Evolutionary conservation across 1,139 yeast species (phyloP), one percentile per base, ranked within the genome.

Genomic region (Zygosaccharomyces pseudobailii): DNA sequence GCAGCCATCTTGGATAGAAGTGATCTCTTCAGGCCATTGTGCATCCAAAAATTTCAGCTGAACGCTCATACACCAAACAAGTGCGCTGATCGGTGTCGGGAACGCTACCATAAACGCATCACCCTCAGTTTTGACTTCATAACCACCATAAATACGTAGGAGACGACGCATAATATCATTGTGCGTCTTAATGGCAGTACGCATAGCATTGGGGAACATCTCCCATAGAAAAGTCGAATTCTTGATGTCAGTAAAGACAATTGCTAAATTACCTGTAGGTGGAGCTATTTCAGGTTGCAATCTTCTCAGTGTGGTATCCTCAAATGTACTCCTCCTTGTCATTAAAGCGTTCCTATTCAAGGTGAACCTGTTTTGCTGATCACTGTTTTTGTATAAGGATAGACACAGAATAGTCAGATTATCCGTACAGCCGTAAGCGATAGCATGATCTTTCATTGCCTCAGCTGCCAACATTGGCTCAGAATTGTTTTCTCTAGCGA

Each of bases 31-130:
- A 0, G 98, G 98, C 99, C 99, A 94, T 57, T 89, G 96, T 3
- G 92, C 95, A 22, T 82, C 76, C 40, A 84, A 65, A 38, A 94
- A 71, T 62, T 87, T 95, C 47, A 85, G 79, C 65, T 94, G 99
- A 9, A 90, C 96, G 45, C 87, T 84, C 65, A 90, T 82, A 71
- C 97, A 89, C 98, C 98, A 94, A 40, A 88, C 73, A 48, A 94
- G 71, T 0, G 97, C 97, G 21, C 94, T 76, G 0, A 94, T 80
- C 0, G 96, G 94, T 0, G 96, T 84, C 1, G 97, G 96, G 68
- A 92, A 92, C 5, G 97, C 87, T n/a, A 92, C 97, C 87, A 92
- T 90, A 59, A 92, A 92, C 0, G 98, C 96, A 72, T 92, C 99
- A 61, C 99, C 99, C 80, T 94, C 99, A 1, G 97, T 94, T 67